Base-by-base conservation (phyloP, 495 filamentous ascomycete species). In the Daldinia loculata region DNA sequence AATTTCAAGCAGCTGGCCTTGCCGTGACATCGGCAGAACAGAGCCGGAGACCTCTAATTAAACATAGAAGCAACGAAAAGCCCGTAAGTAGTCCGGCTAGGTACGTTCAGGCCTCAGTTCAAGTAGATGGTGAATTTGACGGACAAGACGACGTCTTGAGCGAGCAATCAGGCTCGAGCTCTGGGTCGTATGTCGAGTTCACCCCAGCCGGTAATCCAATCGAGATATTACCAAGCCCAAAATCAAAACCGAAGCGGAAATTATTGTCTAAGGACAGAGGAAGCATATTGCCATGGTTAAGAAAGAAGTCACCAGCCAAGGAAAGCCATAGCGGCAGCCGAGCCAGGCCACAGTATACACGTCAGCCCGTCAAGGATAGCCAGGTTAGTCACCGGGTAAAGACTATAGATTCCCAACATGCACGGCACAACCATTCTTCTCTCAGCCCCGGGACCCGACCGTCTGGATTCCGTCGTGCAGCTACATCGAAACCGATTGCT, bases 11-110 rank as follows among this genome's bases (percentile, higher is more conserved):
- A 48, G 82, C 81, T 32, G 84, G 84, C 0, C 81, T 86, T 43
- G 83, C 83, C 0, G 80, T 86, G 4, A 86, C 84, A 26, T 84
- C 84, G 12, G 59, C 64, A 2, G 83, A 85, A 14, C 84, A 86
- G 63, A 63, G 66, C 8, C 72, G 32, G 36, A 39, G 61, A 45
- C 55, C 66, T 36, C 57, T 57, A n/a, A 27, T 34, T 38, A 72
- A 56, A 26, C 58, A 30, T 14, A 52, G 48, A 30, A 17, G 51
- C 22, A 58, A 19, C 27, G 41, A 26, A 22, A 32, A 4, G 11
- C 43, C 17, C 15, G 36, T 50, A 12, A 50, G 60, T 7, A 59
- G 45, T 27, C 48, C 66, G 30, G 61, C 58, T 7, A 61, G 53
- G 17, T 63, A 69, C 15, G 32, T 29, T 6, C 14, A 43, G 26